Evolutionary conservation across 305 asterid species (phyloP).

Genomic region (Vinca major): DNA sequence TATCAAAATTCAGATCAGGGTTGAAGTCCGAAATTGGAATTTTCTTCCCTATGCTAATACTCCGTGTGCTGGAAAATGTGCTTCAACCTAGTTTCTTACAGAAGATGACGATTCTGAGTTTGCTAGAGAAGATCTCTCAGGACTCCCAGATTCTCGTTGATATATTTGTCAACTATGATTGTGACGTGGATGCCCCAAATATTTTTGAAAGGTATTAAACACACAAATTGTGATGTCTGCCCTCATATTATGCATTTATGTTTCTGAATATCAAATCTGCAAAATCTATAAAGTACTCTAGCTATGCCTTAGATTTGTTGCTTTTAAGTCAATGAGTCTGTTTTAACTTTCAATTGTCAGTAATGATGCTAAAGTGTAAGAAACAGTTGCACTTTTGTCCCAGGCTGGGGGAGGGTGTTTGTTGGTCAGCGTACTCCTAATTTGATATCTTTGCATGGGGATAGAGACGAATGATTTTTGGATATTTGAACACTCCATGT

Average conservation of each 20-base stretch:
- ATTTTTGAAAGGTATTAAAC: conserved; percentile 73
- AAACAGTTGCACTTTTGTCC: background rate
- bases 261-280: background rate
- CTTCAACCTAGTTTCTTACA: conserved; percentile 96
- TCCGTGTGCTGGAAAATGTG: conserved; percentile 95
- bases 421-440: background rate
- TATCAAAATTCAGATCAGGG: conserved; percentile 74
- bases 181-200: conserved; percentile 98
- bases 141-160: conserved; percentile 80
- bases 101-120: conserved; percentile 85
- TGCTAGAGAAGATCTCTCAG: conserved; percentile 70
- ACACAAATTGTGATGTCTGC: conserved; percentile 8
- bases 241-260: conserved; percentile 2
- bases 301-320: background rate
- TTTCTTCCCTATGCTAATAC: conserved; percentile 90
- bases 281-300: background rate
- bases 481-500: background rate
- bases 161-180: conserved; percentile 87
- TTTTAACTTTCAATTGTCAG: background rate
- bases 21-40: conserved; percentile 94
- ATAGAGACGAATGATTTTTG: background rate
- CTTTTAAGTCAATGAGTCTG: background rate
- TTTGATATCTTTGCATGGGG: background rate
- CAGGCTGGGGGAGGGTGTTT: background rate
- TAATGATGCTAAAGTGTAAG: background rate